Evolutionary conservation across 2,329 filamentous ascomycete species (phyloP).

Genomic region (Arthroderma sp.): DNA sequence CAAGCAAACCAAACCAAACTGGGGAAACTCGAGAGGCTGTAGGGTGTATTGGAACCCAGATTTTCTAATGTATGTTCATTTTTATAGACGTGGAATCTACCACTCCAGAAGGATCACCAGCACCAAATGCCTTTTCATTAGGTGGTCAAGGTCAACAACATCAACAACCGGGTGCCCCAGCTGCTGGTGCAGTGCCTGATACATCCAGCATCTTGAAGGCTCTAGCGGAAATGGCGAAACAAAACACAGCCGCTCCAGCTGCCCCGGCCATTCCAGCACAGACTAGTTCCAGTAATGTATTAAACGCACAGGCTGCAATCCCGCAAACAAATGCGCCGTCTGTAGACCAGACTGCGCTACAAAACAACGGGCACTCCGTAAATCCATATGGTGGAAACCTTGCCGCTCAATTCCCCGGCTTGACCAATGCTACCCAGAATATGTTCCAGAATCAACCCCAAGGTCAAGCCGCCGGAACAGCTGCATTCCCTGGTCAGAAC

Average conservation of each 20-base stretch:
- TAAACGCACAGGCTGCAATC: constrained; percentile 37
- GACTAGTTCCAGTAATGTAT: constrained; percentile 38
- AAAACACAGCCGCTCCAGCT: constrained; percentile 47
- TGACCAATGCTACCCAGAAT: constrained; percentile 30
- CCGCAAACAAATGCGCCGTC: constrained; percentile 31
- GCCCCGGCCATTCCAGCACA: constrained; percentile 26
- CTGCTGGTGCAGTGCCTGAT: constrained; percentile 37
- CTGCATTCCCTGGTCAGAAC: constrained; percentile 26
- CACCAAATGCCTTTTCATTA: constrained; percentile 33
- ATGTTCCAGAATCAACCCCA: constrained; percentile 31
- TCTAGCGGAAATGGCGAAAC: constrained; percentile 67
- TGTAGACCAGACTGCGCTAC: constrained; percentile 35
- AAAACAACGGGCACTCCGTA: constrained; percentile 44
- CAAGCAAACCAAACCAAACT: not conserved
- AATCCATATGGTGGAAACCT: constrained; percentile 42
- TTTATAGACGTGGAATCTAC: constrained; percentile 51
- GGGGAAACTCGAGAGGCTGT: constrained; percentile 6
- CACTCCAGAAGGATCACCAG: constrained; percentile 50
- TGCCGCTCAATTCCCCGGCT: constrained; percentile 38
- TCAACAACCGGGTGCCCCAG: constrained; percentile 17
- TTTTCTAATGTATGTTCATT: constrained; percentile 21
- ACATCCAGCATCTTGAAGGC: constrained; percentile 61
- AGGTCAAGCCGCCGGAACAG: constrained; percentile 22
- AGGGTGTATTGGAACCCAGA: constrained; percentile 13
- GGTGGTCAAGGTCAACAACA: constrained; percentile 23